Evolutionary conservation across 2,329 filamentous ascomycete genomes (phyloP).

Genomic region (Penicillium frequentans): DNA sequence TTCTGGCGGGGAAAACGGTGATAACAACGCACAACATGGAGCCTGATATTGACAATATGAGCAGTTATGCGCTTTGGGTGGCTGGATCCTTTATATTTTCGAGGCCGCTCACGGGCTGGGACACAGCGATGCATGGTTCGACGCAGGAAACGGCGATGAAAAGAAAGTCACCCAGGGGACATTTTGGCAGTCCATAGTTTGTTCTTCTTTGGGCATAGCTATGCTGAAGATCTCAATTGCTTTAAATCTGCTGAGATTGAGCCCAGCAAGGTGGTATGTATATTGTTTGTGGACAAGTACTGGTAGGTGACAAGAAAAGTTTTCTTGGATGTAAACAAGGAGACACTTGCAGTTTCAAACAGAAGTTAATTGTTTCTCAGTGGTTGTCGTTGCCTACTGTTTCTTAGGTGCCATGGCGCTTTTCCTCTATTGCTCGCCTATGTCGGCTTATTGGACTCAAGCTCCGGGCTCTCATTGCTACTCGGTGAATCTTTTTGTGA

Average conservation of each 20-base stretch:
- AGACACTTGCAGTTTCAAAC: neutral
- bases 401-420: neutral
- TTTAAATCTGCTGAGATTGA: neutral
- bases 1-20: neutral
- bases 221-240: neutral
- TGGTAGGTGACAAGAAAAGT: neutral
- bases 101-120: neutral
- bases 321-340: no score
- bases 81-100: neutral
- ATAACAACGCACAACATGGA: no score
- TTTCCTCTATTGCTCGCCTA: neutral
- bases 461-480: neutral
- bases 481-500: neutral
- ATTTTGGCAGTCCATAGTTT: neutral
- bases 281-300: neutral
- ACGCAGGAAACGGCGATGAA: neutral
- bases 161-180: neutral
- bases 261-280: neutral
- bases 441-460: conserved; percentile 1
- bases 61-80: neutral
- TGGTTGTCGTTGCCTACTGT: neutral
- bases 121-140: neutral
- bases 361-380: neutral
- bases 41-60: neutral
- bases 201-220: neutral